phyloP scores from a whole-genome alignment of 1,284 basidiomycete species.

The Trichosporon faecale region DNA sequence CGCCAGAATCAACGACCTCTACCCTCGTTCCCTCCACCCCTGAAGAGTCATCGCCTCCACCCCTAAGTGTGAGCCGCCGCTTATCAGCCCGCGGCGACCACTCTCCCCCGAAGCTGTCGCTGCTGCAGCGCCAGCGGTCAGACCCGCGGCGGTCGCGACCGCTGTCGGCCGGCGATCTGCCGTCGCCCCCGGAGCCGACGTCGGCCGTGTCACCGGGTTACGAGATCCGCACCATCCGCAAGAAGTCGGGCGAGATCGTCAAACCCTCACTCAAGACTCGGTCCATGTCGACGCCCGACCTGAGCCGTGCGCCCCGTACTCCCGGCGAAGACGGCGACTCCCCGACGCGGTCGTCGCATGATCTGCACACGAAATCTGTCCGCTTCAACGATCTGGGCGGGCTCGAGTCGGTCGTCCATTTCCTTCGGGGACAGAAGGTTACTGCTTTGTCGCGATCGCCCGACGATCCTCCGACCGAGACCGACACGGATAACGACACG shows the following conservation, averaged over 20 bases:
- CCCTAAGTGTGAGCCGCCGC: constrained; percentile 5
- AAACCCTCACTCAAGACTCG: constrained; percentile 51
- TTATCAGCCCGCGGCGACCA: constrained; percentile 10
- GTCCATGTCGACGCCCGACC: constrained; percentile 51
- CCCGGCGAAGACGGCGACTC: constrained; percentile 19
- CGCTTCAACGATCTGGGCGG: constrained; percentile 42
- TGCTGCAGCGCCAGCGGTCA: constrained; percentile 4
- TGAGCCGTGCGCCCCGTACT: constrained; percentile 35
- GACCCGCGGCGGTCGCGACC: not conserved
- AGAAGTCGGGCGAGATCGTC: constrained; percentile 53
- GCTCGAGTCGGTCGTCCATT: constrained; percentile 51
- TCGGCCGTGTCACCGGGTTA: constrained; percentile 14
- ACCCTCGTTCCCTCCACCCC: not conserved
- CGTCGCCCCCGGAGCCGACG: constrained; percentile 5
- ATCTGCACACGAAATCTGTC: constrained; percentile 49
- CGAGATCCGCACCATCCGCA: constrained; percentile 46
- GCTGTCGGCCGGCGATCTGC: constrained; percentile 11
- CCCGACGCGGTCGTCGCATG: constrained; percentile 19
- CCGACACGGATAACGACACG: constrained; percentile 49
- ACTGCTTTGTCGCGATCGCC: constrained; percentile 48
- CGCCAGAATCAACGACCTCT: constrained; percentile 1
- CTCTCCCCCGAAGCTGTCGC: constrained; percentile 14
- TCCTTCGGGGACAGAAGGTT: constrained; percentile 50
- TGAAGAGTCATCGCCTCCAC: not conserved
- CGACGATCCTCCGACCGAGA: constrained; percentile 43